Percentiles rank a stretch among this genome's conserved stretches.
phyloP scores from a whole-genome alignment of 306 rosid species.

The Lagenaria siceraria region DNA sequence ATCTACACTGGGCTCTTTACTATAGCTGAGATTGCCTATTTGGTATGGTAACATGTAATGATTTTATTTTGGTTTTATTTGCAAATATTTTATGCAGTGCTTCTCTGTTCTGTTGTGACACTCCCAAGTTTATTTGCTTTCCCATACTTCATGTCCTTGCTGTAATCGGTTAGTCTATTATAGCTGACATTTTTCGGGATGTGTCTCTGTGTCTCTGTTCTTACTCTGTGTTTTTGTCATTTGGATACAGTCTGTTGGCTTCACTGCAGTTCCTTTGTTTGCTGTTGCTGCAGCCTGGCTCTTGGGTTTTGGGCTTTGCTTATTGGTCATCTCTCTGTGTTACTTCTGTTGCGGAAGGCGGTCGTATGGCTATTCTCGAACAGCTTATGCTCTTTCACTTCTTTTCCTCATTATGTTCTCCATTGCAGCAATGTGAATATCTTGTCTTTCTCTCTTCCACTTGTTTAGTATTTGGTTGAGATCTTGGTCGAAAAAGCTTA shows the following conservation, averaged over 20 bases:
- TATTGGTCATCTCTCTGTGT: conserved; percentile 21
- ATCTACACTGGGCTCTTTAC: not conserved
- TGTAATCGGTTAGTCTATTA: not conserved
- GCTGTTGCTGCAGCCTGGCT: conserved; percentile 38
- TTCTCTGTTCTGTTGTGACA: not conserved
- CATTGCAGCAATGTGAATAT: conserved; percentile 26
- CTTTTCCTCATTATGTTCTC: conserved; percentile 30
- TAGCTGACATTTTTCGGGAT: not conserved
- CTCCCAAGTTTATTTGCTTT: not conserved
- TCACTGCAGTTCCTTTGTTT: conserved; percentile 43
- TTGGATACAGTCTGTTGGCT: conserved; percentile 37
- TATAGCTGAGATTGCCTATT: not conserved
- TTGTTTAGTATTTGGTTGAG: not conserved
- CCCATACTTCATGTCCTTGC: not conserved
- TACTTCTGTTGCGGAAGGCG: conserved; percentile 20
- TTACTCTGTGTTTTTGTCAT: not conserved
- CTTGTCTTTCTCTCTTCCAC: conserved; percentile 1
- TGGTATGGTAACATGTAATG: not conserved
- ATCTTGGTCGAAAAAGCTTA: conserved; percentile 1
- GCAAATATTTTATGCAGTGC: not conserved
- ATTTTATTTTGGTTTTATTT: not conserved
- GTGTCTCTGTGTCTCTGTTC: not conserved
- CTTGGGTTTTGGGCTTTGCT: conserved; percentile 29
- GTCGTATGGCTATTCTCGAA: conserved; percentile 27
- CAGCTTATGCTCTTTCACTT: conserved; percentile 32